These are phyloP conservation scores for Chenopodium suecicum DNA, from an alignment of 148 eudicot genomes.

Conservation along the genomic window DNA sequence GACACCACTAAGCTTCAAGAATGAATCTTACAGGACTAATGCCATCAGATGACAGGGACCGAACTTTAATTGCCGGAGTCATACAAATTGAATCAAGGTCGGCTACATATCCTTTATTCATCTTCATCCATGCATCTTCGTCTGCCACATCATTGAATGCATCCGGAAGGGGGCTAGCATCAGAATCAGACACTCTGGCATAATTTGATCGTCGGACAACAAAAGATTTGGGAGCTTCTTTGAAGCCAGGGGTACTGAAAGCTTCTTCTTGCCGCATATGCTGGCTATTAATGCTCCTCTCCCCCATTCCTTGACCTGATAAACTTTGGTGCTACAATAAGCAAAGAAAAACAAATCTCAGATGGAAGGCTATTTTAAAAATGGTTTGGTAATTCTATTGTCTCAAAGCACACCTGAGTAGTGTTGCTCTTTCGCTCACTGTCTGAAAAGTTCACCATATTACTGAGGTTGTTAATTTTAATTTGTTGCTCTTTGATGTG, in stretches of 20 bases:
- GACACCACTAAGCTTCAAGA: background rate
- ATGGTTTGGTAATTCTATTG: background rate
- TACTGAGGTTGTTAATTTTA: constrained; percentile 59
- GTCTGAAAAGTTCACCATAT: constrained; percentile 44
- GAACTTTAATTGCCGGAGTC: constrained; percentile 82
- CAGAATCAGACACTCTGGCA: constrained; percentile 39
- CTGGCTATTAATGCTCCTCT: constrained; percentile 41
- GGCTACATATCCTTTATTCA: constrained; percentile 85
- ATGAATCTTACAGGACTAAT: constrained; percentile 49
- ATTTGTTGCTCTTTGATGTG: constrained; percentile 75
- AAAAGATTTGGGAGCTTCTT: constrained; percentile 60
- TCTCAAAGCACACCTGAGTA: constrained; percentile 39
- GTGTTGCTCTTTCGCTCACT: constrained; percentile 42
- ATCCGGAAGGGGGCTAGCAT: constrained; percentile 74
- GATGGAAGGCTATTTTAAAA: constrained; percentile 11
- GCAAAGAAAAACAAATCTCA: background rate
- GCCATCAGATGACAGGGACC: constrained; percentile 58
- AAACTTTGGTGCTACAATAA: constrained; percentile 34
- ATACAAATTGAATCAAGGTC: constrained; percentile 87
- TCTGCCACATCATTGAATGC: constrained; percentile 64
- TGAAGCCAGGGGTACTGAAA: constrained; percentile 73
- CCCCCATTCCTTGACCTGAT: constrained; percentile 30
- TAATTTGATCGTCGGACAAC: constrained; percentile 68
- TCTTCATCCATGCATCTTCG: constrained; percentile 85
- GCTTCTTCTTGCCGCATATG: constrained; percentile 50